These are phyloP conservation scores for Coemansia sp. DNA, from an alignment of 371 early-diverging fungal genomes.

Conservation along the genomic window DNA sequence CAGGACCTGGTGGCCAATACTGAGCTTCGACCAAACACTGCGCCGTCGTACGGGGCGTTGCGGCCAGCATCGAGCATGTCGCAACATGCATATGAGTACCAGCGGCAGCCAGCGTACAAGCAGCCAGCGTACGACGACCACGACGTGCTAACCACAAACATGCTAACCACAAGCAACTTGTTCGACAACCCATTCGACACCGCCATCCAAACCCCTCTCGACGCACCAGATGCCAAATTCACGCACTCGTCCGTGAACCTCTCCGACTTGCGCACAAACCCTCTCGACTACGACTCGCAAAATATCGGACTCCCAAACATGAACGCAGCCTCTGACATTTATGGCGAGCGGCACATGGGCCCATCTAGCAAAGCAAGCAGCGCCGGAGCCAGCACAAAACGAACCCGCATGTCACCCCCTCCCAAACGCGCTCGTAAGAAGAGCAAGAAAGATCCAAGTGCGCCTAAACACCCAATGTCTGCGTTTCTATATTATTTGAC, in stretches of 20 bases:
- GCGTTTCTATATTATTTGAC: conserved; percentile 70
- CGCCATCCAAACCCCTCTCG: background rate
- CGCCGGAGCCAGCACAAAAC: conserved; percentile 13
- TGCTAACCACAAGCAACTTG: conserved; percentile 8
- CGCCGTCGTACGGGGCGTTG: conserved; percentile 8
- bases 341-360: conserved; percentile 9
- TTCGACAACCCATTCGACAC: conserved; percentile 21
- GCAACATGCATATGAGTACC: conserved; percentile 8
- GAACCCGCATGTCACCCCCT: conserved; percentile 52
- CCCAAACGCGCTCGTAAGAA: conserved; percentile 63
- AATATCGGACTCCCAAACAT: too few species aligned
- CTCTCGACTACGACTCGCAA: too few species aligned
- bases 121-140: background rate
- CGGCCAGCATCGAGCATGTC: conserved; percentile 24
- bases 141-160: background rate
- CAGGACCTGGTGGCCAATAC: conserved; percentile 3
- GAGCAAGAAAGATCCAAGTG: conserved; percentile 61
- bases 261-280: background rate
- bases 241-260: background rate
- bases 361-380: conserved; percentile 15
- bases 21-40: background rate
- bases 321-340: too few species aligned
- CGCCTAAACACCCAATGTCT: conserved; percentile 81
- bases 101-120: background rate
- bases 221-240: too few species aligned